Base-by-base conservation (phyloP, 179 eudicot species). In the Silene vulgaris region DNA sequence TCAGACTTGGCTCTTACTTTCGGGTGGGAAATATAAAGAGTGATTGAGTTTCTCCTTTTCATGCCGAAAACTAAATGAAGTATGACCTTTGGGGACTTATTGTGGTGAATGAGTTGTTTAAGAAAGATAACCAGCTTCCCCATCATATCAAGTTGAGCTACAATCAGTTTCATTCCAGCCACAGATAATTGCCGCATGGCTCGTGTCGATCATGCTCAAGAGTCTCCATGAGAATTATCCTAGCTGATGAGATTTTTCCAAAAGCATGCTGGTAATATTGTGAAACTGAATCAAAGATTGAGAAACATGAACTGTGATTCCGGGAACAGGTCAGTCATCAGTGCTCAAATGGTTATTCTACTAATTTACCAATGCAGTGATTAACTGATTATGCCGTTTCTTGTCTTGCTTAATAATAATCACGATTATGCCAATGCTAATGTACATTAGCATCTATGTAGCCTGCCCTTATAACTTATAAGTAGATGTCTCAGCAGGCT, bases 281-380 rank as follows among this genome's bases (percentile, higher is more conserved):
- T 4, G 60, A 17, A 37, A 40, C 29, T 69, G 5, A 40, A 32
- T 66, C 70, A 16, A 37, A 32, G 19, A 35, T 30, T 32, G 70
- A 66, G 70, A 66, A 66, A 16, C 70, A 66, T 16, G 45, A 30
- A 29, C 43, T 16, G 20, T 29, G 70, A 4, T 66, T 69, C 56
- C 5, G 7, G 8, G n/a, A 19, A 40, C 57, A 69, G 72, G 72
- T 69, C 21, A 23, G 26, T 23, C 26, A 23, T 23, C 26, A 69
- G 72, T 69, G 54, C 29, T 69, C 29, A 5, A 20, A 19, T 40
- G 56, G 14, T 19, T 2, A 43, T 57, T 66, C 70, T 69, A 52
- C 45, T 52, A 26, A 7, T 54, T 71, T 71, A 7, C 72, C 43
- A 29, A 30, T 72, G 65, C 75, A 72, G 12, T 30, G n/a, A 72